These are phyloP conservation scores for Jacaranda copaia DNA, from an alignment of 257 asterid species.

Conservation along the genomic window DNA sequence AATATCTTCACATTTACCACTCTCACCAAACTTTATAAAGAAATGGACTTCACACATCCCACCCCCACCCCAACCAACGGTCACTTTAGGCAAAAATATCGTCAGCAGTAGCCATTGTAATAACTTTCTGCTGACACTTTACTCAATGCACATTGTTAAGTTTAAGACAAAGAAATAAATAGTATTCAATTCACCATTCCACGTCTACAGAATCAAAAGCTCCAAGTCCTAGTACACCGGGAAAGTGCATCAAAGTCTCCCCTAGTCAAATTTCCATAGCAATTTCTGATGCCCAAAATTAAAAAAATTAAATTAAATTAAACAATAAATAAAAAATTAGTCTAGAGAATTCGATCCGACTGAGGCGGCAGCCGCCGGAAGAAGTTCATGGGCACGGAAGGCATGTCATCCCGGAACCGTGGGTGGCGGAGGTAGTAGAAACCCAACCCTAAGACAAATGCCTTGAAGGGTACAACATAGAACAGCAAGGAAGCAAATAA, in stretches of 20 bases:
- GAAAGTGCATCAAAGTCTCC: constrained; percentile 50
- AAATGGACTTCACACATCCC: not conserved
- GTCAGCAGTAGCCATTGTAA: not conserved
- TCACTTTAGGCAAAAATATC: constrained; percentile 33
- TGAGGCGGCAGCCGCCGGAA: constrained; percentile 86
- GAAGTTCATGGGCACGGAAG: constrained; percentile 76
- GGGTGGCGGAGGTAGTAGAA: constrained; percentile 89
- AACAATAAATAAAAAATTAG: constrained; percentile 6
- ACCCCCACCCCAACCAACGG: constrained; percentile 39
- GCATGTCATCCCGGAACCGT: constrained; percentile 88
- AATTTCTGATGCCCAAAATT: not conserved
- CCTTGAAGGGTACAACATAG: constrained; percentile 77
- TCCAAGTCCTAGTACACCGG: constrained; percentile 45
- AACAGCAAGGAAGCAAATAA: constrained; percentile 71
- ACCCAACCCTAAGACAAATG: constrained; percentile 60
- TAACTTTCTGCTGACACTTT: constrained; percentile 19
- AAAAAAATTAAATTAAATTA: not conserved
- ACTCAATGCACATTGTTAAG: not conserved
- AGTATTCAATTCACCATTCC: constrained; percentile 39
- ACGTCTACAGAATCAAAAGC: constrained; percentile 36
- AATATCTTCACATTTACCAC: constrained; percentile 25
- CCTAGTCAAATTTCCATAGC: not conserved
- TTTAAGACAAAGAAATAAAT: constrained; percentile 21
- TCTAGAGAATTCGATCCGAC: constrained; percentile 77
- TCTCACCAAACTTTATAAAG: constrained; percentile 29